Evolutionary conservation across 805 yeast genomes (phyloP), one percentile per base, ranked within the genome.

Genomic region (Helenozyma baotianmanensis): DNA sequence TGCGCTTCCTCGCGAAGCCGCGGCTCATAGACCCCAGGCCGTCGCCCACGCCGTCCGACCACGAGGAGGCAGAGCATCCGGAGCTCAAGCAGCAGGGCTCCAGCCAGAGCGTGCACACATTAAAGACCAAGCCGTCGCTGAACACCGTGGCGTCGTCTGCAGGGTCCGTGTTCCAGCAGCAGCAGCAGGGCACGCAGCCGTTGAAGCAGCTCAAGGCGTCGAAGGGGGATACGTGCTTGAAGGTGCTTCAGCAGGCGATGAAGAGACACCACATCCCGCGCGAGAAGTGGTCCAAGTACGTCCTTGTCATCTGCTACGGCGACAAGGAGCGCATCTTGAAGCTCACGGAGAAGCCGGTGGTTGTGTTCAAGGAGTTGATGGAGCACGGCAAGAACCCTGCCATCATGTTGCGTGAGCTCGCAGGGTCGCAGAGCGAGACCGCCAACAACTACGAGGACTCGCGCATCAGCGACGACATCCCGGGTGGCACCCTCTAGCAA

Each of bases 381-480:
- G 95, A 84, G 40, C 72, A 78, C 37, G 96, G 96, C 1, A 71
- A 81, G 44, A 85, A 82, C 51, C 97, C 97, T 1, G 84, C 92
- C 2, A 87, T 89, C 39, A 89, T 89, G 96, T 69, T 89, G 27
- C 66, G 97, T 46, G 92, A 86, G 46, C 72, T 82, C 31, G 95
- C 88, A 9, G 24, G 38, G 11, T 30, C 39, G n/a, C n/a, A 35
- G 9, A 36, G 22, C 9, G 42, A 35, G 18, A 39, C 32, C 10
- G 27, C 22, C 14, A 50, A 41, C 21, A 37, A 39, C 37, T 60
- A 56, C 39, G 66, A 62, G 39, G 63, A 65, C 36, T 51, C 64
- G 13, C 48, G 70, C 36, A 62, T 65, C 16, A 69, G 66, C 4
- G 62, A 58, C 33, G 71, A 64, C 33, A 62, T 66, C 18, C 72